Conservation (phyloP, 305 asterid species). For the Lippia alba region DNA sequence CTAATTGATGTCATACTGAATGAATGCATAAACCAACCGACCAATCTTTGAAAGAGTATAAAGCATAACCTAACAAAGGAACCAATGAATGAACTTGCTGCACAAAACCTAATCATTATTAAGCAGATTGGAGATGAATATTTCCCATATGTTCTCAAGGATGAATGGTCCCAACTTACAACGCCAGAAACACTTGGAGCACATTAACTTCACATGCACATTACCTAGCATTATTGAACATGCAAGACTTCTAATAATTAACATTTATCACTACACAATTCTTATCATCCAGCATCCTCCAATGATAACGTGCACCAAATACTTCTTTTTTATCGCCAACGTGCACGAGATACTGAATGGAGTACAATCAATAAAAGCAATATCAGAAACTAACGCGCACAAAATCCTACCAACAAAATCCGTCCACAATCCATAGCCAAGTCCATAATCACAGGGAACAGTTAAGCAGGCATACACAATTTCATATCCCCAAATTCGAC, state of each 20-base stretch:
- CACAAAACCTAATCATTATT: background rate
- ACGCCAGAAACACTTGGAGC: background rate
- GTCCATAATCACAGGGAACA: conserved; percentile 3
- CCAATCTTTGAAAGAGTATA: background rate
- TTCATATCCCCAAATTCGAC: background rate
- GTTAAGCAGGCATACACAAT: conserved; percentile 2
- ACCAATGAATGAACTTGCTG: background rate
- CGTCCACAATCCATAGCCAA: conserved; percentile 6
- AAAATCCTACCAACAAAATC: background rate
- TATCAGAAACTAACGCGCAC: background rate
- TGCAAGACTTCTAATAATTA: background rate
- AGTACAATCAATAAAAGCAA: background rate
- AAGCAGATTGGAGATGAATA: conserved; percentile 7
- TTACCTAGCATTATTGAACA: conserved; percentile 18
- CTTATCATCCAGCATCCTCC: background rate
- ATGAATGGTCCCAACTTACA: background rate
- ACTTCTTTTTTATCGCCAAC: too few species aligned
- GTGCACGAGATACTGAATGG: background rate
- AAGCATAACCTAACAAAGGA: background rate
- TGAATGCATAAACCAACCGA: conserved; percentile 1
- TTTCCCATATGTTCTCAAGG: conserved; percentile 1
- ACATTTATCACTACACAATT: background rate
- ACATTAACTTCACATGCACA: conserved; percentile 5
- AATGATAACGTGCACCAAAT: background rate
- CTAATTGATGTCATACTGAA: too few species aligned